These are phyloP conservation scores for Spongospora subterranea DNA, from an alignment of 208 protist genomes.

Conservation along the genomic window DNA sequence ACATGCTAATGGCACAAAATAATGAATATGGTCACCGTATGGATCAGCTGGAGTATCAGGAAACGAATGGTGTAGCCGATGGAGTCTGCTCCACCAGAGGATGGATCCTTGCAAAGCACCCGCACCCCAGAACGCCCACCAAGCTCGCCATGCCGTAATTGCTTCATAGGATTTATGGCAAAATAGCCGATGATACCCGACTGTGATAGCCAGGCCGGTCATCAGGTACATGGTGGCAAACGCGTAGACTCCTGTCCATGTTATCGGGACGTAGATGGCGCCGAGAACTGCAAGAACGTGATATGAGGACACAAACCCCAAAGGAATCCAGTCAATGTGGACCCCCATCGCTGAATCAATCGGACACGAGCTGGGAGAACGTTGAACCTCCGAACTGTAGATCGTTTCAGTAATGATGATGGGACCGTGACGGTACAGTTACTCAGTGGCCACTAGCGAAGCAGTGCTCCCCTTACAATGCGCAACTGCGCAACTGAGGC, in stretches of 20 bases:
- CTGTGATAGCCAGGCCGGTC: slow-evolving; percentile 64
- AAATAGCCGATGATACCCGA: slow-evolving; percentile 64
- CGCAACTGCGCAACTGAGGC: too few relatives aligned
- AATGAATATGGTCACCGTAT: slow-evolving; percentile 55
- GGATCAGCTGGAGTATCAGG: slow-evolving; percentile 64
- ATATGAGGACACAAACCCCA: background rate
- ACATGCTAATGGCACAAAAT: slow-evolving; percentile 33
- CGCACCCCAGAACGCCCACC: slow-evolving; percentile 59
- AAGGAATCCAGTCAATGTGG: too few relatives aligned
- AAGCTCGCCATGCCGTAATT: background rate
- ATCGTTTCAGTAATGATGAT: too few relatives aligned
- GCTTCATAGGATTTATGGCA: slow-evolving; percentile 63
- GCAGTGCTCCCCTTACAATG: too few relatives aligned
- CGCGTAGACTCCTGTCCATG: background rate
- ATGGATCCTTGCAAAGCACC: slow-evolving; percentile 64
- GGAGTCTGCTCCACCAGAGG: slow-evolving; percentile 57
- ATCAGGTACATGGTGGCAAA: slow-evolving; percentile 52
- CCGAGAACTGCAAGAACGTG: background rate
- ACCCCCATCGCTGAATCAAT: too few relatives aligned
- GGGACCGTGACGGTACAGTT: too few relatives aligned
- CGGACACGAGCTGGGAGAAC: too few relatives aligned
- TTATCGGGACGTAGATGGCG: slow-evolving; percentile 3
- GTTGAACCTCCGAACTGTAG: too few relatives aligned
- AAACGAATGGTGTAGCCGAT: slow-evolving; percentile 64
- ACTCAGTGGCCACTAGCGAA: too few relatives aligned